Percentiles rank a stretch among this genome's conserved stretches.
Evolutionary conservation across 2,329 filamentous ascomycete species (phyloP).

Genomic region (Paramyrothecium sp.): DNA sequence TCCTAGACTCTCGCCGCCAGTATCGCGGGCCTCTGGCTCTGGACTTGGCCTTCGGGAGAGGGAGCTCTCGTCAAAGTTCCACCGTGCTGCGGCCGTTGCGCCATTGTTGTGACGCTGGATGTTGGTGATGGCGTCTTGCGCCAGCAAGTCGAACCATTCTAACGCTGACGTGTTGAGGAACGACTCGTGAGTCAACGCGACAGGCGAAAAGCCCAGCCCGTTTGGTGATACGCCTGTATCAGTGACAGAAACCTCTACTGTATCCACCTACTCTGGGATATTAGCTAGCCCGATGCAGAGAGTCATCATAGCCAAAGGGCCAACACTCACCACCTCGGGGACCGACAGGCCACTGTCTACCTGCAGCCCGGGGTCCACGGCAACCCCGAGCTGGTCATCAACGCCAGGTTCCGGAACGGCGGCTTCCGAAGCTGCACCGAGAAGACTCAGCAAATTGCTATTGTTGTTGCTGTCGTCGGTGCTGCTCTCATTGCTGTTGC

Average conservation of each 20-base stretch:
- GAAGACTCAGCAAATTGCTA: not conserved
- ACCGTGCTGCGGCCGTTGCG: not conserved
- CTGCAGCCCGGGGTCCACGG: not conserved
- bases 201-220: not conserved
- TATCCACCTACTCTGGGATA: not conserved
- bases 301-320: too few relatives aligned
- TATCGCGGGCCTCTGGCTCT: not conserved
- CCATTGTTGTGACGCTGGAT: conserved; percentile 1
- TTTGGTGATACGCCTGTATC: not conserved
- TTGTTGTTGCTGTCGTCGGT: not conserved
- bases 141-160: conserved; percentile 1
- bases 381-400: not conserved
- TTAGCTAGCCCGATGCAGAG: not conserved
- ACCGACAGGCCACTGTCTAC: not conserved
- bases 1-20: too few relatives aligned
- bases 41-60: not conserved
- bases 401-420: not conserved
- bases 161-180: not conserved
- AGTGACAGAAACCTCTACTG: not conserved
- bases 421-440: not conserved
- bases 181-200: not conserved
- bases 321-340: not conserved
- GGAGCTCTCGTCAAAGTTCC: conserved; percentile 1
- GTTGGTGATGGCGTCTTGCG: not conserved
- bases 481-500: not conserved